Base-by-base conservation (phyloP, 257 asterid genomes). In the Penstemon eatonii region DNA sequence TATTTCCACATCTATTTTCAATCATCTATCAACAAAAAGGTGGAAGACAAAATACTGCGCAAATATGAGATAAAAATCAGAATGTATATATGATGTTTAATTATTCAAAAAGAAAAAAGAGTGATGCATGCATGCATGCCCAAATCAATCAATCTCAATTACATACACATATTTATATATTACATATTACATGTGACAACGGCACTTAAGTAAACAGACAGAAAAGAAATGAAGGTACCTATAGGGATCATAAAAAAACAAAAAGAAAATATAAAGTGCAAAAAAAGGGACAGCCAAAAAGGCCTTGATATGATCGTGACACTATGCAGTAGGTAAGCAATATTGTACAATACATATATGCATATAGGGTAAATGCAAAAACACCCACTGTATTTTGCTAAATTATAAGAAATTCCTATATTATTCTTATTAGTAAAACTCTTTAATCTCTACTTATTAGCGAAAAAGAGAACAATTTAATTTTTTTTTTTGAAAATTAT, bases 291-390 rank as follows among this genome's bases (percentile, higher is more conserved):
- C 47, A 67, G 67, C 68, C 55, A 70, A 79, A 76, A 72, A 60
- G 84, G 66, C 59, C 42, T 72, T 81, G 85, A 84, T 76, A 78
- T 83, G 84, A 83, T 79, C 81, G 71, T 81, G 85, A 78, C 81
- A 84, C 90, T 84, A 89, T 82, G 36, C 54, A 70, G 42, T 40
- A 68, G 56, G 81, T 71, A 70, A 60, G 70, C 58, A 57, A 77
- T 69, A 46, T 47, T 5, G 68, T 66, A 73, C 54, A 60, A 19
- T 5, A 55, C 4, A 19, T 5, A 25, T 55, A 7, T 55, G 1
- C 25, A 19, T 55, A 25, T 25, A 25, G 33, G 33, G 2, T 25
- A 25, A 25, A 25, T 25, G 33, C 33, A 25, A 25, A 25, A 25
- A 25, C 33, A 25, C 2, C 33, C 2, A 25, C 1, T 25, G 33